Base-by-base conservation (phyloP, 2,329 filamentous ascomycete genomes). In the Neoscytalidium dimidiatum region DNA sequence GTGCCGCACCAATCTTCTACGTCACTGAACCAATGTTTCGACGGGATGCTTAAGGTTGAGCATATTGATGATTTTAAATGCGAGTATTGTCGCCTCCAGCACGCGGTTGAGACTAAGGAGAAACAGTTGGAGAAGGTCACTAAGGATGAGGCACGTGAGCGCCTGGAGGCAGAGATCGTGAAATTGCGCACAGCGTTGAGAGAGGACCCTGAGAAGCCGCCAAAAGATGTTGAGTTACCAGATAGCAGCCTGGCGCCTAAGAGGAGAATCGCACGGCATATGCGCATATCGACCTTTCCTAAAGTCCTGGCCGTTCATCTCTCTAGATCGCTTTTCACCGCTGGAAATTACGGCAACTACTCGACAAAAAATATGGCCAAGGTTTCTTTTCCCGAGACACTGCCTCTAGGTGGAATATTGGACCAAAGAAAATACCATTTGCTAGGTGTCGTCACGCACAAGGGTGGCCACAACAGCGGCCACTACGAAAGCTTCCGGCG, bases 11-110 rank as follows among this genome's bases (percentile, higher is more conserved):
- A 89, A 52, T 77, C 77, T 58, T 90, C 92, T 2, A 94, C 94
- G 0, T 90, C 92, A 0, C 84, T 99, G 17, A 93, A 90, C 73
- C 84, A 88, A 8, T 99, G 95, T 77, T 95, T 99, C 71, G 95
- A 99, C 72, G 91, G 91, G 44, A 90, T 97, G 78, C 89, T 99
- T 70, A 97, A 97, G 79, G 92, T 92, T 0, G 95, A 99, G 77
- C 90, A 93, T 75, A 97, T 99, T 69, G 94, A 98, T 68, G 95
- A 97, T 75, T 99, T 96, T 82, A 94, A 92, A 70, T 99, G 95
- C 80, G 95, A 97, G 72, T 91, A 89, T 78, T 99, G 95, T 74
- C 88, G 93, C 23, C 83, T 99, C n/a, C 79, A 92, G 48, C 91
- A 97, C 75, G 93, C 93, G 3, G 80, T 92, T 62, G 82, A 88